Evolutionary conservation across 768 basidiomycete species (phyloP).

Genomic region (Hericium rajendrae): DNA sequence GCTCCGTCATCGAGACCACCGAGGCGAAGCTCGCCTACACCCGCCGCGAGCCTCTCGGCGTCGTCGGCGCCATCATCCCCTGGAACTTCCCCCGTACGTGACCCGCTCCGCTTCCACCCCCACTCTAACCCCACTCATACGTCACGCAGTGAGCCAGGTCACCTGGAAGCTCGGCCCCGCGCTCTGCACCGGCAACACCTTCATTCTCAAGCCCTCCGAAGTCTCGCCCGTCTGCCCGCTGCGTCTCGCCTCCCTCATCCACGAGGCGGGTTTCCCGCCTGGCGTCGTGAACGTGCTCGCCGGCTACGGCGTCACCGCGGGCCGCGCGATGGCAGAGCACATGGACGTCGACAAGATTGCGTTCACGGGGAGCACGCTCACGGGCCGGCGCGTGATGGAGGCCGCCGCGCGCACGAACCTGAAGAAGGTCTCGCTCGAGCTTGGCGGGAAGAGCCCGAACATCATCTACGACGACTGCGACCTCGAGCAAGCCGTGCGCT

Average conservation of each 20-base stretch:
- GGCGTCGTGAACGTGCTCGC: constrained; percentile 55
- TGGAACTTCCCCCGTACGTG: constrained; percentile 52
- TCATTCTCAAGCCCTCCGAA: constrained; percentile 60
- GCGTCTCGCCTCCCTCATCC: constrained; percentile 32
- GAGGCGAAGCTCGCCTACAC: constrained; percentile 46
- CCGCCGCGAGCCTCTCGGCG: constrained; percentile 51
- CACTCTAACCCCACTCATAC: neutral
- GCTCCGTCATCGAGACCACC: constrained; percentile 60
- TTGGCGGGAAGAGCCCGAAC: constrained; percentile 56
- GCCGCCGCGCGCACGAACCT: constrained; percentile 53
- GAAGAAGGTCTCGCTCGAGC: constrained; percentile 62
- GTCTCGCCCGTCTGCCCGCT: constrained; percentile 51
- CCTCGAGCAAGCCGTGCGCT: constrained; percentile 46
- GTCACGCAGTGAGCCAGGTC: constrained; percentile 38
- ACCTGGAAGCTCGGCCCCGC: constrained; percentile 57
- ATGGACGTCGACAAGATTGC: constrained; percentile 56
- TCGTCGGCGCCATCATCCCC: constrained; percentile 52
- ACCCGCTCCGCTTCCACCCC: neutral
- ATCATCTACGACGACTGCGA: constrained; percentile 58
- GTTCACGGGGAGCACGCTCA: constrained; percentile 60
- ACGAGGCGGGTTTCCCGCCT: constrained; percentile 52
- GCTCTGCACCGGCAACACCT: constrained; percentile 51
- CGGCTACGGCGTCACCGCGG: constrained; percentile 46
- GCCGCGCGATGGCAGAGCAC: constrained; percentile 48
- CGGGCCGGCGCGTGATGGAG: constrained; percentile 55